These are phyloP conservation scores for Volvox africanus DNA, from an alignment of 139 green algal genomes.

Conservation along the genomic window DNA sequence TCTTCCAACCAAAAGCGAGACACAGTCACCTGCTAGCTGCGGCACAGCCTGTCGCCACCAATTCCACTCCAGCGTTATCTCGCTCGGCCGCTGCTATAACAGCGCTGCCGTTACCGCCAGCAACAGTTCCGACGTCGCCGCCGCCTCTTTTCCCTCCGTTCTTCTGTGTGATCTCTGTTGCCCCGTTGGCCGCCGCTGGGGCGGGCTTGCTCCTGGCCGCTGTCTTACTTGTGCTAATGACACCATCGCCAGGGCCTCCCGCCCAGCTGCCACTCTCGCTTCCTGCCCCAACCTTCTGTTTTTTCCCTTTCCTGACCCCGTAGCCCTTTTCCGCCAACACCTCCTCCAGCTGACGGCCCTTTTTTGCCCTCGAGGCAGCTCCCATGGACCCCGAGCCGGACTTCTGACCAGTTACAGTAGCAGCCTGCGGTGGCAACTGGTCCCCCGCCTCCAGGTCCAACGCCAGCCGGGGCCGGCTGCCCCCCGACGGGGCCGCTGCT, in stretches of 20 bases:
- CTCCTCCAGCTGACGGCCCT: neutral
- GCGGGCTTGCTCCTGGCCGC: neutral
- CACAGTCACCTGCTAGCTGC: neutral
- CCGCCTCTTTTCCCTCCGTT: neutral
- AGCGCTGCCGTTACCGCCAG: neutral
- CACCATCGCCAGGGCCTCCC: neutral
- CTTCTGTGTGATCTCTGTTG: neutral
- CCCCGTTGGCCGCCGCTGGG: neutral
- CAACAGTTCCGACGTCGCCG: neutral
- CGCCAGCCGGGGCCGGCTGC: neutral
- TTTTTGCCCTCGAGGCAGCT: neutral
- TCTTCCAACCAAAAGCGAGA: neutral
- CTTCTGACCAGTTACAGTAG: neutral
- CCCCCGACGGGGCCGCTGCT: neutral
- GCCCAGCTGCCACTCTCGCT: neutral
- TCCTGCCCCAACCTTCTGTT: neutral
- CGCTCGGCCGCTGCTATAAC: neutral
- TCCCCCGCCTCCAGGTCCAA: constrained; percentile 24
- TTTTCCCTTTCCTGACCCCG: neutral
- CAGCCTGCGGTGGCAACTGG: neutral
- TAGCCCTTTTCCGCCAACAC: neutral
- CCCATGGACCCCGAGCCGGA: neutral
- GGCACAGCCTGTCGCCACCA: neutral
- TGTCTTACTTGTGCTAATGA: neutral
- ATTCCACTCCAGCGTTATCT: neutral